Evolutionary conservation across 208 protist genomes (phyloP), one percentile per base, ranked within the genome.

Genomic region (Vickermania spadyakhi): DNA sequence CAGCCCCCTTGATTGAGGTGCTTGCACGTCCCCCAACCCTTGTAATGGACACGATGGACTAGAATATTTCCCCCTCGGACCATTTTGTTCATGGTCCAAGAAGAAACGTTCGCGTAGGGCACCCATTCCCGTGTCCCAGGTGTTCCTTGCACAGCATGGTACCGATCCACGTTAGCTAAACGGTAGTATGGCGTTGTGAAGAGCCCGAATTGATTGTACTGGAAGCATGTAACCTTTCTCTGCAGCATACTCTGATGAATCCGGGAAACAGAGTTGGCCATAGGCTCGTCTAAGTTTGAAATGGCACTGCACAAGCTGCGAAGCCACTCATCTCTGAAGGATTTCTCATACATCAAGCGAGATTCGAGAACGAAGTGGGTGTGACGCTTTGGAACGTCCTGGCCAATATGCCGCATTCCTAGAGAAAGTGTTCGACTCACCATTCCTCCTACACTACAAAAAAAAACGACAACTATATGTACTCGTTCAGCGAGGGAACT

Each of bases 21-120:
- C 26, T 67, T 70, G 62, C 93, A 85, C 4, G 84, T 93, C 50
- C 89, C 89, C 72, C 73, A 93, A 7, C 89, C 89, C 23, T 56
- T 80, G 71, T 93, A 91, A 53, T 96, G 82, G 18, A 92, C 85
- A 31, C 89, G 83, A 66, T 96, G 89, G 14, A 93, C 89, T 36
- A 96, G 71, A 50, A 96, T 66, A 58, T 91, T 88, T 41, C 89
- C 89, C 50, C 65, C 67, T 26, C 89, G 80, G 22, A 93, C 82
- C 68, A 93, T 78, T 71, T 93, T 91, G 72, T 96, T 93, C 86
- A 92, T 92, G 18, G 86, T 93, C 84, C 85, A 93, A 27, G 72
- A 88, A 0, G 89, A 96, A 26, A 96, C 70, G 62, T 96, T 96
- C 21, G 77, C 80, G 64, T 91, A 91, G 50, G 83, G 83, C 55